Evolutionary conservation across 371 early-diverging fungal genomes (phyloP), one percentile per base, ranked within the genome.

Genomic region (Mucor circinelloides): DNA sequence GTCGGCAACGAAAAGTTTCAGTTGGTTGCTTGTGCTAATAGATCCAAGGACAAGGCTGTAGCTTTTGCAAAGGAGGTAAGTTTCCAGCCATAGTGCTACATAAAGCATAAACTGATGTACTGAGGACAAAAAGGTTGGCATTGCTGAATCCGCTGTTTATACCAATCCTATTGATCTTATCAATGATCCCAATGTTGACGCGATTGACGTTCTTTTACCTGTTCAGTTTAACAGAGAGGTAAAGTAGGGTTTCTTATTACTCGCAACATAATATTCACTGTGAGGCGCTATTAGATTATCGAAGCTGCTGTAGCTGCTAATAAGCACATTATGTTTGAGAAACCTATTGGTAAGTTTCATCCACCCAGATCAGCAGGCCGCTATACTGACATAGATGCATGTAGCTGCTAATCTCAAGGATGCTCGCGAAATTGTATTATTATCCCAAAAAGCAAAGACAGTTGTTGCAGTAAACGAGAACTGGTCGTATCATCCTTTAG

Each of bases 241-340:
- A 68, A 57, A 12, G 19, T 19, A 2, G 19, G n/a, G n/a, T 6
- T 5, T 44, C 6, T 44, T 44, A 6, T 31, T 31, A 8, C 9
- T n/a, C 2, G n/a, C 17, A 50, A 4, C 4, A 44, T 48, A 10
- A 21, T 31, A 56, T n/a, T 56, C 19, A 56, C 17, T 13, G 1
- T 23, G 23, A 27, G 21, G 25, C 13, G 21, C 6, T 13, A 7
- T 9, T 63, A 81, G 81, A 74, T 79, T 25, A 69, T 81, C 9
- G 71, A 84, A 64, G 77, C 78, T 34, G 81, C 77, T 28, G 67
- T 81, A 15, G 77, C 73, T 34, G 80, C 79, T 31, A 75, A 76
- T 12, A 84, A 84, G 44, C 80, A 84, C 46, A 72, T 81, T 56
- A 63, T 84, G 52, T 72, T 84, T 64, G 84, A 84, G 55, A 84